Conservation (phyloP, 441 rosid genomes). For the Hura crepitans region DNA sequence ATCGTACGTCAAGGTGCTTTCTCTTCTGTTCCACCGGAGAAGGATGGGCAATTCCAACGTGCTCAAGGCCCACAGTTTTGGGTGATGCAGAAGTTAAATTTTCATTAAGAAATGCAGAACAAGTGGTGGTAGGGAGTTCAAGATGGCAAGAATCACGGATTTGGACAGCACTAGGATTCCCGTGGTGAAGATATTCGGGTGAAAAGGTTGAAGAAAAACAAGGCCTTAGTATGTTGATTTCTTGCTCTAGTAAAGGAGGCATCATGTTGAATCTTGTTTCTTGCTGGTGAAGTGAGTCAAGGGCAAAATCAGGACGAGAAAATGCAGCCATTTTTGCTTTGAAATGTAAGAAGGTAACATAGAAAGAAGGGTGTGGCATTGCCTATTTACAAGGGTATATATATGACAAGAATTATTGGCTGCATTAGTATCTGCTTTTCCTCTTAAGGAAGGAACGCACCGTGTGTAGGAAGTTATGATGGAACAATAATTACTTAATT, state of each 20-base stretch:
- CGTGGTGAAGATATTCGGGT: background rate
- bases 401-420: no score
- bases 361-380: no score
- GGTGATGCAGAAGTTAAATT: constrained; percentile 7
- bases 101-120: background rate
- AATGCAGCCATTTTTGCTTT: constrained; percentile 11
- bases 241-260: no score
- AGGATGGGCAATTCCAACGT: constrained; percentile 1
- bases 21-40: constrained; percentile 12
- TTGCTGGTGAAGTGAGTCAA: constrained; percentile 14
- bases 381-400: no score
- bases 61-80: background rate
- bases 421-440: no score
- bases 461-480: no score
- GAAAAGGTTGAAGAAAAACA: background rate
- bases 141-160: constrained; percentile 1
- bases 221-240: no score
- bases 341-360: no score
- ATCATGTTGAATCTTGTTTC: background rate
- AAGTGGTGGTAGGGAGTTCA: background rate
- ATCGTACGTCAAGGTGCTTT: background rate
- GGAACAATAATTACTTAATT: no score
- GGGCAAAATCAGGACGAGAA: constrained; percentile 15
- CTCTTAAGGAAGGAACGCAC: no score
- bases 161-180: constrained; percentile 9